Evolutionary conservation across 108 stramenopile species (phyloP).

Genomic region (Conticribra guillardii): DNA sequence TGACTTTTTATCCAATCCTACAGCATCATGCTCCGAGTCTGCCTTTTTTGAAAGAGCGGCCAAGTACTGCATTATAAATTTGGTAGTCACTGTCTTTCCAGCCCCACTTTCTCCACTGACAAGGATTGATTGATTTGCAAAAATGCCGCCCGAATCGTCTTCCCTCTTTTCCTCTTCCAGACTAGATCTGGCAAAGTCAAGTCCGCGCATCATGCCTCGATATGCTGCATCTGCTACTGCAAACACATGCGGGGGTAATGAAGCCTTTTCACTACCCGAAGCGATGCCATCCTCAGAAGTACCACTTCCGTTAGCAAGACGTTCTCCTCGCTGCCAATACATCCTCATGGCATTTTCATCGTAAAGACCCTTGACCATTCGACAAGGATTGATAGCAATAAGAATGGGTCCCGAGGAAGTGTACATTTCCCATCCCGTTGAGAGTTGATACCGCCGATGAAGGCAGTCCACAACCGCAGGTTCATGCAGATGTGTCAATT

Average conservation of each 20-base stretch:
- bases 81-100: slow-evolving; percentile 89
- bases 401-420: slow-evolving; percentile 68
- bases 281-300: no score
- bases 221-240: slow-evolving; percentile 93
- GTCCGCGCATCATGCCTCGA: slow-evolving; percentile 63
- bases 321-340: slow-evolving; percentile 43
- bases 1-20: slow-evolving; percentile 16
- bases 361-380: slow-evolving; percentile 41
- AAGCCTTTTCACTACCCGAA: no score
- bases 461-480: slow-evolving; percentile 51
- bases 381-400: slow-evolving; percentile 70
- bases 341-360: slow-evolving; percentile 39
- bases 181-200: slow-evolving; percentile 48
- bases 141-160: not conserved
- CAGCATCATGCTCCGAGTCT: slow-evolving; percentile 7
- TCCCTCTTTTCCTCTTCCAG: slow-evolving; percentile 5
- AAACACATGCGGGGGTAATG: slow-evolving; percentile 77
- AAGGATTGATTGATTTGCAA: slow-evolving; percentile 61
- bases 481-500: slow-evolving; percentile 45
- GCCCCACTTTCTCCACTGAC: slow-evolving; percentile 86
- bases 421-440: slow-evolving; percentile 57
- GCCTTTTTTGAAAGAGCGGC: slow-evolving; percentile 68
- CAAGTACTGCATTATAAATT: slow-evolving; percentile 86
- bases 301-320: slow-evolving; percentile 7
- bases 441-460: slow-evolving; percentile 28